Base-by-base conservation (phyloP, 768 basidiomycete genomes). In the Strobilomyces dryophilus region DNA sequence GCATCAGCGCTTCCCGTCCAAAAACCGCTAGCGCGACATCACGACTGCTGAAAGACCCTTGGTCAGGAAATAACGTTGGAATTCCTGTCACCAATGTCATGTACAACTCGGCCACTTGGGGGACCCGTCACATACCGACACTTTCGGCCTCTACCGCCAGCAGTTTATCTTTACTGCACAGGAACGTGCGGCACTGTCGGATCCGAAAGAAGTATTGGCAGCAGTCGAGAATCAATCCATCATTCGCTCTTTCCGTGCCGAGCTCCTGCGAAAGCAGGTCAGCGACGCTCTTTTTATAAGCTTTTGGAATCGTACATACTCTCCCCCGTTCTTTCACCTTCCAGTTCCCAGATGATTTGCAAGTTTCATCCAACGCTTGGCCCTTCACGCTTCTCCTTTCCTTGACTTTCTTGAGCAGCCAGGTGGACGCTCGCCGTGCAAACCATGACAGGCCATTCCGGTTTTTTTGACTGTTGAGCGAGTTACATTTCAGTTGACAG, bases 141-240 rank as follows among this genome's bases (percentile, higher is more conserved):
- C 71, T 74, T 60, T 79, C 75, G 32, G 74, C 73, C 56, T 82
- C 74, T 46, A 82, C 71, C 51, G 77, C 79, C 29, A 92, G 68
- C 57, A 86, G 85, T 44, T 79, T 83, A 68, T 92, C 90, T 44
- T 75, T 80, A 51, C 81, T 88, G 64, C 84, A 83, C 41, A 90
- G 59, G 48, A 78, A 71, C n/a, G 84, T 84, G 54, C 68, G 73
- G n/a, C 73, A 71, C 42, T 61, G 68, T 24, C 69, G 73, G 36
- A 58, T 67, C 49, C 61, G 66, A 44, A 54, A 49, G 56, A 85
- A 89, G 66, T 83, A 86, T 58, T 76, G 71, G 61, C 84, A 87
- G 60, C 89, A 92, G 64, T 92, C 91, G 48, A 87, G 68, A 60
- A 93, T 89, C 36, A 86, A 68, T 47, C 75, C 74, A 61, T 93